Evolutionary conservation across 2,329 filamentous ascomycete species (phyloP), one percentile per base, ranked within the genome.

Genomic region (Helotiales sp.): DNA sequence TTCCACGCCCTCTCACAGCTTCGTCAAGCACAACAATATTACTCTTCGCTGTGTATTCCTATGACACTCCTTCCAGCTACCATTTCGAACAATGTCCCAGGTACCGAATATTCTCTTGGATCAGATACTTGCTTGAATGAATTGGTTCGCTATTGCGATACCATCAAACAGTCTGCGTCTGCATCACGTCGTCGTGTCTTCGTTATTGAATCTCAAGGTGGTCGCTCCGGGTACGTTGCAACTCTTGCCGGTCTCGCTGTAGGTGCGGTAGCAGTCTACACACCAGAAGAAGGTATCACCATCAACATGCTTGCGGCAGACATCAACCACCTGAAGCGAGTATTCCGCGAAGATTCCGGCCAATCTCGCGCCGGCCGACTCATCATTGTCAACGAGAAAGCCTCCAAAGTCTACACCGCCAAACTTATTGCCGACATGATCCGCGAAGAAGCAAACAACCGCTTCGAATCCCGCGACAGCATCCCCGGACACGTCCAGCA

Each of bases 81-180:
- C 10, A 95, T 99, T 74, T 97, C 93, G 72, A 99, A 99, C 85
- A 99, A 99, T 78, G 96, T 99, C 4, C 96, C 96, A 0, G 96
- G 96, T 45, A 97, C 95, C 0, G 96, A 99, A 80, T 98, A 97
- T 83, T 97, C 93, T 1, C 88, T 99, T 54, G 96, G 96, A 50
- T 97, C 93, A 34, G 96, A 99, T 76, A 99, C 96, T 1, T 98
- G 96, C 77, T 83, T 99, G 70, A 99, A 99, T 81, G 93, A 97
- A 64, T 85, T 99, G 45, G 93, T 97, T 70, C 88, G 91, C 73
- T 99, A 97, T 81, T 97, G 95, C 78, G 96, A 99, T 83, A 95
- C 94, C 76, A 97, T 98, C 81, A 93, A 96, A 80, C 96, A 98
- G 79, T 97, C 94, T 1, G 96, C 96, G 0, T 97, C 94, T 1